phyloP scores from a whole-genome alignment of 2,329 filamentous ascomycete genomes.

The Aspergillus luchuensis region DNA sequence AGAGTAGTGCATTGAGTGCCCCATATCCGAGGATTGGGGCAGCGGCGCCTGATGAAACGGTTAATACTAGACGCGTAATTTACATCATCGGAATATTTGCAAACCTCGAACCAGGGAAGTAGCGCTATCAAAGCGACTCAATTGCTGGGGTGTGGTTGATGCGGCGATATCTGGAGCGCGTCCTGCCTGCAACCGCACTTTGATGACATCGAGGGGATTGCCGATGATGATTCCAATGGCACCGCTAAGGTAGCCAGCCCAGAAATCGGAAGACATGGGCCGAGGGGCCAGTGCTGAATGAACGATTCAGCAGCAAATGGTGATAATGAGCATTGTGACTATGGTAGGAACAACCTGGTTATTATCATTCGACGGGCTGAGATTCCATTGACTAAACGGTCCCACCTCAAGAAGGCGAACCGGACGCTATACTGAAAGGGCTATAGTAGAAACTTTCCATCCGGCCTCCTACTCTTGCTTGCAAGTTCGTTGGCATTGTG shows the following conservation, averaged over 20 bases:
- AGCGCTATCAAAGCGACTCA: slow-evolving; percentile 37
- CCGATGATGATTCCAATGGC: slow-evolving; percentile 84
- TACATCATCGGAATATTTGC: slow-evolving; percentile 5
- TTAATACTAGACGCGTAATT: slow-evolving; percentile 12
- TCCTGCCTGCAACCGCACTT: slow-evolving; percentile 77
- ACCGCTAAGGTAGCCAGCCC: slow-evolving; percentile 88
- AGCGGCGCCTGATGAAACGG: slow-evolving; percentile 63
- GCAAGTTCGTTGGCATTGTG: background rate
- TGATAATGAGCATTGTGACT: background rate
- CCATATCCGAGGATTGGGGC: slow-evolving; percentile 89
- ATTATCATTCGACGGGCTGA: background rate
- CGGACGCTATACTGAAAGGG: slow-evolving; percentile 7
- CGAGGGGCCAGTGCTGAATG: background rate
- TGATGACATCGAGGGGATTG: slow-evolving; percentile 79
- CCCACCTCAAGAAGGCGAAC: background rate
- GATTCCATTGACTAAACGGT: slow-evolving; percentile 4
- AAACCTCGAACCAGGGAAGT: slow-evolving; percentile 44
- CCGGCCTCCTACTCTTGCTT: background rate
- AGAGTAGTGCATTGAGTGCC: slow-evolving; percentile 85
- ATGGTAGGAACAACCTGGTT: background rate
- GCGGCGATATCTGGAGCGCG: slow-evolving; percentile 27
- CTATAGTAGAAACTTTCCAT: slow-evolving; percentile 1
- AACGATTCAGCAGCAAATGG: background rate
- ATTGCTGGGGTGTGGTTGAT: slow-evolving; percentile 24
- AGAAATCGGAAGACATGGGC: slow-evolving; percentile 83